These are phyloP conservation scores for Aspergillus carlsbadensis DNA, from an alignment of 495 filamentous ascomycete species.

Conservation along the genomic window DNA sequence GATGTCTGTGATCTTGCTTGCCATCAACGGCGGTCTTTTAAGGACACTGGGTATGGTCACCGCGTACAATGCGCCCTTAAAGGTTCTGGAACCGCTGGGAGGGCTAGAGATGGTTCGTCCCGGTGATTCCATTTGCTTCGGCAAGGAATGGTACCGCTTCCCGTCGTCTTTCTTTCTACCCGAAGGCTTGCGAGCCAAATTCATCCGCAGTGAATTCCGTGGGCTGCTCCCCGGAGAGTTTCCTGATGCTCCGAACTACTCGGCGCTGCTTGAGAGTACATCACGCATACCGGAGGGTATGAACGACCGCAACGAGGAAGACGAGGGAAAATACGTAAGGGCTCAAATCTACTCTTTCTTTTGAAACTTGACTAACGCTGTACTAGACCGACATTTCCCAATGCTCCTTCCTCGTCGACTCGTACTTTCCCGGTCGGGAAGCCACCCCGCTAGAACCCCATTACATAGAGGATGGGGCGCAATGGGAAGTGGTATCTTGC, in stretches of 20 bases:
- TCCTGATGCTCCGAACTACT: conserved; percentile 60
- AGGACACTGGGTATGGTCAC: conserved; percentile 78
- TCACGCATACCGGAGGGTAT: conserved; percentile 80
- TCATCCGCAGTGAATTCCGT: conserved; percentile 83
- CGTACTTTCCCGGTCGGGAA: conserved; percentile 63
- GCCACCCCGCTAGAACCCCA: conserved; percentile 66
- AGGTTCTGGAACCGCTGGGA: conserved; percentile 64
- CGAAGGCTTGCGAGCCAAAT: conserved; percentile 73
- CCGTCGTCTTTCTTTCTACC: conserved; percentile 92
- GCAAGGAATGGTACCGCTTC: conserved; percentile 99
- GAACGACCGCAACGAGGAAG: conserved; percentile 91
- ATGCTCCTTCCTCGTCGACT: conserved; percentile 87
- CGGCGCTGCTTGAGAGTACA: conserved; percentile 68
- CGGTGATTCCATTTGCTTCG: conserved; percentile 80
- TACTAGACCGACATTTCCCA: conserved; percentile 62
- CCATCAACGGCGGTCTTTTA: conserved; percentile 62
- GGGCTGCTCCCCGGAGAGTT: conserved; percentile 93
- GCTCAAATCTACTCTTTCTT: background rate
- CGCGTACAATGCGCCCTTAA: conserved; percentile 82
- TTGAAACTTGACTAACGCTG: background rate
- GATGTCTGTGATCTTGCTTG: conserved; percentile 50
- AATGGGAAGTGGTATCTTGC: conserved; percentile 77
- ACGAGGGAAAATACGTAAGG: conserved; percentile 81
- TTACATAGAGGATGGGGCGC: conserved; percentile 63
- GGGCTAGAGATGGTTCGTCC: conserved; percentile 43